Conservation (phyloP, 2,329 filamentous ascomycete genomes). For the Colletotrichum sp. region DNA sequence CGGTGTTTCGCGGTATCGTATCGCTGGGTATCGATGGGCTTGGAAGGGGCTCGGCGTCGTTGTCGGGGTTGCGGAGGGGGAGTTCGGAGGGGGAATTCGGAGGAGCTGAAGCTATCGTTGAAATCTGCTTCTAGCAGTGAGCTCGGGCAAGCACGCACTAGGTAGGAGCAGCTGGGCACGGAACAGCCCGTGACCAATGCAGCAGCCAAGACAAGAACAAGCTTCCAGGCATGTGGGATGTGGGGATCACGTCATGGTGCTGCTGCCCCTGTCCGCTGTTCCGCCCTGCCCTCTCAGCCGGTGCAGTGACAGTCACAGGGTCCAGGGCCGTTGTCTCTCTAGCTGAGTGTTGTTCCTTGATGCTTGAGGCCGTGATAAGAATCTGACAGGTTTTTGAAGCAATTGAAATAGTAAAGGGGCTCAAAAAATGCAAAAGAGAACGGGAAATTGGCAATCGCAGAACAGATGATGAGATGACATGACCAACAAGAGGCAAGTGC, state of each 20-base stretch:
- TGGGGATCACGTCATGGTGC: slow-evolving; percentile 22
- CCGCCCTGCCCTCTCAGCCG: not conserved
- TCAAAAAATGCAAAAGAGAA: not conserved
- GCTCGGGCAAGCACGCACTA: not conserved
- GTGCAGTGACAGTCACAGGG: not conserved
- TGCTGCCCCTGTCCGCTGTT: not conserved
- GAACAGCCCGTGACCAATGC: not conserved
- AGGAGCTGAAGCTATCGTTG: slow-evolving; percentile 16
- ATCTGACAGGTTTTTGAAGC: not conserved
- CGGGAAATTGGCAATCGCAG: not conserved
- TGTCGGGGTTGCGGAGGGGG: not conserved
- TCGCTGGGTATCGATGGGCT: not conserved
- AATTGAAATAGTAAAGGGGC: not conserved
- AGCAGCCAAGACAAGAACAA: slow-evolving; percentile 20
- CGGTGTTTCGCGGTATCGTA: not conserved
- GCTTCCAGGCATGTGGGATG: slow-evolving; percentile 15
- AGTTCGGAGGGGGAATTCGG: not conserved
- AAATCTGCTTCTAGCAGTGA: slow-evolving; percentile 9
- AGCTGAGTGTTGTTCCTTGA: not conserved
- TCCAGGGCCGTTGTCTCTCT: not conserved
- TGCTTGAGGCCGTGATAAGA: not conserved
- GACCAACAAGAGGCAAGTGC: not conserved
- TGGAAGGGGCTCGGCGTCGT: not conserved
- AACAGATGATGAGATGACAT: not conserved
- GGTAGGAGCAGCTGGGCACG: not conserved